phyloP scores from a whole-genome alignment of 1,284 basidiomycete species.

The Marasmius fiardii region DNA sequence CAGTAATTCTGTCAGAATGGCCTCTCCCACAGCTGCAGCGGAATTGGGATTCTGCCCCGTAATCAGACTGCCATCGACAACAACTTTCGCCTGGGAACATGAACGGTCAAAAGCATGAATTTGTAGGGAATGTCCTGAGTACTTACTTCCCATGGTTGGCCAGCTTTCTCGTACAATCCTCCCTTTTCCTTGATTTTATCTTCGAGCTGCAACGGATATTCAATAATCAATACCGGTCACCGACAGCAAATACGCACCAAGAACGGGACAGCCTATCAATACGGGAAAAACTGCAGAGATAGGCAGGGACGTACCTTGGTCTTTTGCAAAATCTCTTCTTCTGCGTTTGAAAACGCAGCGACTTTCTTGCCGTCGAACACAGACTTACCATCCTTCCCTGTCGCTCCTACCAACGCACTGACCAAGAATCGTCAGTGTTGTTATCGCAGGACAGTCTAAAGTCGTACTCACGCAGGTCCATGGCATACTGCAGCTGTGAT shows the following conservation, averaged over 20 bases:
- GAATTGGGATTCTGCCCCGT: slow-evolving; percentile 78
- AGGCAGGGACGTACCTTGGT: slow-evolving; percentile 33
- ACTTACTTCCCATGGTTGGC: slow-evolving; percentile 54
- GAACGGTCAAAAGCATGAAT: too few species aligned
- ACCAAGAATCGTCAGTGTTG: too few species aligned
- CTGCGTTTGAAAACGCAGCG: slow-evolving; percentile 72
- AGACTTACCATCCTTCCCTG: slow-evolving; percentile 51
- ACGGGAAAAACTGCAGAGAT: too few species aligned
- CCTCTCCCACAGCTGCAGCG: slow-evolving; percentile 47
- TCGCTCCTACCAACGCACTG: slow-evolving; percentile 52
- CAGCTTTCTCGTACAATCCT: slow-evolving; percentile 58
- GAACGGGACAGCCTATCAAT: not conserved
- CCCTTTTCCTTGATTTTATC: slow-evolving; percentile 59
- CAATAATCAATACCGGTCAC: too few species aligned
- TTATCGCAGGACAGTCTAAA: not conserved
- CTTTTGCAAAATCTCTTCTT: slow-evolving; percentile 52
- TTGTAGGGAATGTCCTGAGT: too few species aligned
- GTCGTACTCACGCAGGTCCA: slow-evolving; percentile 50
- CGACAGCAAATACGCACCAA: slow-evolving; percentile 45
- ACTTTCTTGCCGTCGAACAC: slow-evolving; percentile 60
- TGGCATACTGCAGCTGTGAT: slow-evolving; percentile 72
- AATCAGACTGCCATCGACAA: slow-evolving; percentile 38
- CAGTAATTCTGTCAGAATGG: slow-evolving; percentile 30
- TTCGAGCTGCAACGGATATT: slow-evolving; percentile 45
- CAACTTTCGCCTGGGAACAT: slow-evolving; percentile 32